Conservation (phyloP, 1,284 basidiomycete species). For the Cutaneotrichosporon cutaneum region DNA sequence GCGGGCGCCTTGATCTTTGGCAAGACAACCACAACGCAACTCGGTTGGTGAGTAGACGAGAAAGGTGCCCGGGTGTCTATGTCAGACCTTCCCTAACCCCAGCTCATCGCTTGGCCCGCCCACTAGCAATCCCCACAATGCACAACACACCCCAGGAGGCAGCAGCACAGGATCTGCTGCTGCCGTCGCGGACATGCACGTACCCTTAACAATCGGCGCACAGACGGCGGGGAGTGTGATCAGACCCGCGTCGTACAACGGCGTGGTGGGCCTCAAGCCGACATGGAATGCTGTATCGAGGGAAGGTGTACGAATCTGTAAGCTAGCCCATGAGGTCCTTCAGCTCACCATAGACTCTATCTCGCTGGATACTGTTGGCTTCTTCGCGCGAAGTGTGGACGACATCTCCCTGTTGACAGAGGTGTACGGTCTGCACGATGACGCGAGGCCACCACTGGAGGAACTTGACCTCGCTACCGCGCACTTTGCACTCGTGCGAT, state of each 20-base stretch:
- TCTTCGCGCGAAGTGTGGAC: slow-evolving; percentile 36
- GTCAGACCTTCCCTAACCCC: neutral
- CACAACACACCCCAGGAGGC: slow-evolving; percentile 37
- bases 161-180: slow-evolving; percentile 43
- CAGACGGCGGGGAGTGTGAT: slow-evolving; percentile 36
- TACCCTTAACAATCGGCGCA: slow-evolving; percentile 38
- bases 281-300: slow-evolving; percentile 43
- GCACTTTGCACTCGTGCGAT: slow-evolving; percentile 37
- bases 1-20: slow-evolving; percentile 44
- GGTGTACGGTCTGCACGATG: slow-evolving; percentile 36
- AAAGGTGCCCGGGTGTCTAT: neutral
- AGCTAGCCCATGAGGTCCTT: slow-evolving; percentile 1
- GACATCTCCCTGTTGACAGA: slow-evolving; percentile 37
- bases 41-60: slow-evolving; percentile 31
- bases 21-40: slow-evolving; percentile 45
- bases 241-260: slow-evolving; percentile 43
- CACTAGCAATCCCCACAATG: slow-evolving; percentile 40
- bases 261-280: slow-evolving; percentile 42
- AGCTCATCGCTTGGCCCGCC: slow-evolving; percentile 33
- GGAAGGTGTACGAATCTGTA: slow-evolving; percentile 43
- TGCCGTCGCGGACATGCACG: slow-evolving; percentile 42
- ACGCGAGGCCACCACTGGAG: slow-evolving; percentile 11
- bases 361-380: slow-evolving; percentile 42
- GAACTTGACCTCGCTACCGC: slow-evolving; percentile 18
- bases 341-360: slow-evolving; percentile 28